phyloP scores from a whole-genome alignment of 73 alveolate species.

The Symbiodinium natans region DNA sequence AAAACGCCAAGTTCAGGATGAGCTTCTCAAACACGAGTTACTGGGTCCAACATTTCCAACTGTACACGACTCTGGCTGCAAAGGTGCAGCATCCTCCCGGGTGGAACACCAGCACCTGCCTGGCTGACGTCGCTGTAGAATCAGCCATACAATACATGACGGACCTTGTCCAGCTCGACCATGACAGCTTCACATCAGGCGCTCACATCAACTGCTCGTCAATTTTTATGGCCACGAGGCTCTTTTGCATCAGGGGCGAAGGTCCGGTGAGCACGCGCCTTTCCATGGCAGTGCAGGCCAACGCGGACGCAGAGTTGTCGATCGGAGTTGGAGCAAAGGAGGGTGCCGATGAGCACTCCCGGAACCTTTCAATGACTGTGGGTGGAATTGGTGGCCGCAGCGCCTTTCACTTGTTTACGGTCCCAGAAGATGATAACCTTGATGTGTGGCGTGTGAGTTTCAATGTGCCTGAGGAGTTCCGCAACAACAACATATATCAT shows the following conservation, averaged over 20 bases:
- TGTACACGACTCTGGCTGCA: neutral
- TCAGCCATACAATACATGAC: neutral
- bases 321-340: neutral
- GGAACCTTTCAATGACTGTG: neutral
- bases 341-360: neutral
- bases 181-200: neutral
- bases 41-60: neutral
- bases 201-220: neutral
- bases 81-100: neutral
- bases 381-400: neutral
- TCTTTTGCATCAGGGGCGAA: neutral
- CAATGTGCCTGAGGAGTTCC: constrained; percentile 25
- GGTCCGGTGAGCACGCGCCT: neutral
- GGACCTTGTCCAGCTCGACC: neutral
- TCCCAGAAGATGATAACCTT: neutral
- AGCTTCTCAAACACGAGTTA: neutral
- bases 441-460: constrained; percentile 22
- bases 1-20: neutral
- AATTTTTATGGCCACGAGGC: neutral
- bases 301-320: neutral
- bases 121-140: neutral
- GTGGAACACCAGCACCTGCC: neutral
- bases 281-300: neutral
- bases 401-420: constrained; percentile 38
- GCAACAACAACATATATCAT: neutral